Conservation (phyloP, 495 filamentous ascomycete genomes). For the Venustampulla echinocandica region DNA sequence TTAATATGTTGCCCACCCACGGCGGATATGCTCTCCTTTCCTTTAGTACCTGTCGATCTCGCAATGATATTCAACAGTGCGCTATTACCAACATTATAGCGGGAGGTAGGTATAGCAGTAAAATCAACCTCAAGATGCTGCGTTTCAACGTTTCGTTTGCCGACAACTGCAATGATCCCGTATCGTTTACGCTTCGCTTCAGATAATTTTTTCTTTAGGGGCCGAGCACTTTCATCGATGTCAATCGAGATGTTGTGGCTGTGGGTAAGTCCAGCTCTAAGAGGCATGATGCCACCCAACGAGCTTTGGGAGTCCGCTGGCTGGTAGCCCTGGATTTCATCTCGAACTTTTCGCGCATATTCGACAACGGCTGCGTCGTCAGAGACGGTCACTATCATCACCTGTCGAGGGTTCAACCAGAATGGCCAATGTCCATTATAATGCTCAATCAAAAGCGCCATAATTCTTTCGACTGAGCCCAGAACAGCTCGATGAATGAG, state of each 20-base stretch:
- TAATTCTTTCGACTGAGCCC: slow-evolving; percentile 77
- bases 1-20: no score
- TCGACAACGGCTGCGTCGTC: slow-evolving; percentile 49
- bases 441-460: slow-evolving; percentile 81
- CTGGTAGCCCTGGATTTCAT: slow-evolving; percentile 24
- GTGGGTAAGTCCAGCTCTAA: background rate
- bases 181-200: slow-evolving; percentile 68
- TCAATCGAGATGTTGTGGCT: slow-evolving; percentile 53
- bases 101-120: slow-evolving; percentile 11
- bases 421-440: slow-evolving; percentile 80
- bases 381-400: slow-evolving; percentile 68
- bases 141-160: slow-evolving; percentile 39
- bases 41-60: no score
- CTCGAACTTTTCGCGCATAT: slow-evolving; percentile 43
- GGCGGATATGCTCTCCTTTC: no score
- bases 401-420: slow-evolving; percentile 82
- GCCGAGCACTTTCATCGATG: slow-evolving; percentile 54
- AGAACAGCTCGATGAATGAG: slow-evolving; percentile 84
- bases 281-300: background rate
- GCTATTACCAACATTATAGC: background rate
- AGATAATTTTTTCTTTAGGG: slow-evolving; percentile 58
- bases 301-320: background rate
- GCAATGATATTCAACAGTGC: slow-evolving; percentile 1
- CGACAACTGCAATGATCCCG: slow-evolving; percentile 65
- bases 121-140: slow-evolving; percentile 15